Evolutionary conservation across 257 asterid species (phyloP), one percentile per base, ranked within the genome.

Genomic region (Solanum etuberosum): DNA sequence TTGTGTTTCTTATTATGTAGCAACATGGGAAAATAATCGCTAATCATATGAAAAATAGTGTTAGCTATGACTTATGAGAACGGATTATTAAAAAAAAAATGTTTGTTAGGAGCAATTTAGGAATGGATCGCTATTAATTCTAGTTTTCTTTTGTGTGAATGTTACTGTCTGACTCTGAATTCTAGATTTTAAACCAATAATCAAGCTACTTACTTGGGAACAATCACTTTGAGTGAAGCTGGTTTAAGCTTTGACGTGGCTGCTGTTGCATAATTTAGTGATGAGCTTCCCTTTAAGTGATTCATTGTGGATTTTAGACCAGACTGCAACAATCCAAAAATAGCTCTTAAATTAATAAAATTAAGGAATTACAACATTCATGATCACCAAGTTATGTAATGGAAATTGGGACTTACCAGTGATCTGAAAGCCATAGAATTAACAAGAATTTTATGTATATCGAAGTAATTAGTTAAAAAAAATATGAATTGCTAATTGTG

Each of bases 161-260:
- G 42, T 38, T 38, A 38, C 42, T 38, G 8, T 2, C 42, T n/a
- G n/a, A n/a, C n/a, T n/a, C 11, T 38, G 42, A 38, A 40, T 40
- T 40, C 46, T 40, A 40, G 46, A 9, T 9, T 40, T 40, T 40
- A 40, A 40, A 40, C 13, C 46, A 40, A 40, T 40, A 51, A 48
- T 29, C 42, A 42, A 42, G 48, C 48, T 42, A 42, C 48, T 42
- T 85, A 93, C 94, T 83, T 90, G 23, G 90, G 88, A 20, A 87
- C 88, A 38, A 70, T 31, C 43, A 81, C 83, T 15, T 88, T 87
- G 61, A 89, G 84, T 88, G 86, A 78, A 65, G 42, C 4, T 92
- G 85, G 88, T 87, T 91, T 90, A 68, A 89, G 31, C 34, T 71
- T 89, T 13, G 93, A 90, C 31, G 81, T 59, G 43, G 88, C 85